Conservation (phyloP, 305 asterid genomes). For the Salvia sclarea region DNA sequence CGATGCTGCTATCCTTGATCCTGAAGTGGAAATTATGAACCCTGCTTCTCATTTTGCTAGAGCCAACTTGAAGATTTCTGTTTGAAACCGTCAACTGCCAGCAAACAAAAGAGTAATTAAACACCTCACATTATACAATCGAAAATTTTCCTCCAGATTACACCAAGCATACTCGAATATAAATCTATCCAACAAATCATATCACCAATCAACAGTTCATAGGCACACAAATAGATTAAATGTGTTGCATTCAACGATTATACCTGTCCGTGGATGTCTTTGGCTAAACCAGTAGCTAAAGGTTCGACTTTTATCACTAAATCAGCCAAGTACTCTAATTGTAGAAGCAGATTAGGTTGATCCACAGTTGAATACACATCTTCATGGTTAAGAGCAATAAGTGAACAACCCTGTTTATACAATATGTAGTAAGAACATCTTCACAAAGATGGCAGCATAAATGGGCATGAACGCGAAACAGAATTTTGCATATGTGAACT, state of each 20-base stretch:
- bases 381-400: slow-evolving; percentile 70
- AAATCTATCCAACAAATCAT: not conserved
- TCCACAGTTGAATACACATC: slow-evolving; percentile 67
- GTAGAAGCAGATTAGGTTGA: slow-evolving; percentile 54
- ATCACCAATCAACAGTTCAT: not conserved
- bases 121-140: not conserved
- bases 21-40: slow-evolving; percentile 69
- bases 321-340: slow-evolving; percentile 73
- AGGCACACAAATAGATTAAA: not conserved
- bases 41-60: slow-evolving; percentile 48
- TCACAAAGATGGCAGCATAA: slow-evolving; percentile 19
- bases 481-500: slow-evolving; percentile 32
- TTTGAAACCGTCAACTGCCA: slow-evolving; percentile 66
- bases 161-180: not conserved
- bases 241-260: not conserved
- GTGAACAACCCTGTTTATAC: slow-evolving; percentile 56
- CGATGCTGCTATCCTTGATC: slow-evolving; percentile 71
- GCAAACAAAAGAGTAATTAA: slow-evolving; percentile 14
- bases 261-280: slow-evolving; percentile 97
- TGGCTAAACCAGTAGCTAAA: slow-evolving; percentile 87
- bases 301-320: slow-evolving; percentile 79
- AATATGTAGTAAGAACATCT: slow-evolving; percentile 15
- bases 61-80: slow-evolving; percentile 48
- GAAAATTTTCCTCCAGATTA: not conserved
- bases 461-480: not conserved